Evolutionary conservation across 2,329 filamentous ascomycete genomes (phyloP), one percentile per base, ranked within the genome.

Genomic region (Dactylellina leptospora): DNA sequence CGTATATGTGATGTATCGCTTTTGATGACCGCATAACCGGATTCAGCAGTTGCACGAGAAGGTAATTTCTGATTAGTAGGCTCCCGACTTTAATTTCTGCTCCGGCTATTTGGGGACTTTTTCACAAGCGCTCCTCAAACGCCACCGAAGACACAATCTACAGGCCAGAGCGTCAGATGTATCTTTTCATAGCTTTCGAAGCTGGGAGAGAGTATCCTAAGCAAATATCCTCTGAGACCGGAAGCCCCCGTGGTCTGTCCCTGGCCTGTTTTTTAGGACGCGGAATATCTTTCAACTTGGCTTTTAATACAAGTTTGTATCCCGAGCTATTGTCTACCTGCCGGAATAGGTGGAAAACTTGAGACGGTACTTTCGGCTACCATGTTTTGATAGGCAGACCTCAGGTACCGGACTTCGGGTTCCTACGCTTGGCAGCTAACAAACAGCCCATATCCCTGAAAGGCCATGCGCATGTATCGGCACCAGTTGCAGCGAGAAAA

Each of bases 261-360:
- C 58, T 50, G 33, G 30, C 48, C 51, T 47, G 28, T 42, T 55
- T 20, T 28, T 27, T 47, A 55, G 38, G 51, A 27, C 36, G 54
- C 47, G 47, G 62, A 59, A 54, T 25, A n/a, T 40, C 36, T n/a
- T 40, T 40, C 36, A n/a, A 11, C 2, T 36, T 36, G 10, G 10
- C n/a, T 36, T 40, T n/a, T 40, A n/a, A 3, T 40, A 2, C 18
- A 16, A 4, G 36, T 40, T n/a, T 40, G 36, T 4, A 40, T n/a
- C 36, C 13, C 13, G 36, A 40, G 36, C 36, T 40, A 40, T n/a
- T 16, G 50, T 40, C 51, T 63, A 71, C 58, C 66, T 71, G 66
- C 66, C 66, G 50, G 51, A 71, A 71, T 71, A 71, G 66, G 66
- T 63, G 45, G 33, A 50, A 71, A 63, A 59, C 33, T 47, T 58